These are phyloP conservation scores for Pleoardoris graminearum DNA, from an alignment of 2,329 filamentous ascomycete species.

Conservation along the genomic window DNA sequence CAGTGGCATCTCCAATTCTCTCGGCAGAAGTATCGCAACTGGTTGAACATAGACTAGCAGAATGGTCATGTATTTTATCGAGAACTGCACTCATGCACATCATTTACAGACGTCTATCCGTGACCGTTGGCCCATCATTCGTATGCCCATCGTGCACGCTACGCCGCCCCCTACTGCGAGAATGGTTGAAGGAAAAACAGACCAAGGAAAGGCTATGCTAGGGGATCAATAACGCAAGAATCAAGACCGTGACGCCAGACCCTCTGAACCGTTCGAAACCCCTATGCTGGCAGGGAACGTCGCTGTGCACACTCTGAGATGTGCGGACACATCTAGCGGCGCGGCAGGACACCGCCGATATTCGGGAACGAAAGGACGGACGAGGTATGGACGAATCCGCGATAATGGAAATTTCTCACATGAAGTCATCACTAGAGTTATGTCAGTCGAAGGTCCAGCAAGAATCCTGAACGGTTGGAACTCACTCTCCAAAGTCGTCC, in stretches of 20 bases:
- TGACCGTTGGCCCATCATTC: not conserved
- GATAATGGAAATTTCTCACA: conserved; percentile 30
- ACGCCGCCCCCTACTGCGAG: conserved; percentile 6
- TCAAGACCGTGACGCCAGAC: conserved; percentile 12
- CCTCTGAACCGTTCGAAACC: not conserved
- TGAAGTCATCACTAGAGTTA: conserved; percentile 42
- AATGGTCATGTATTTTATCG: not conserved
- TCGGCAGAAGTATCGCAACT: too few species aligned
- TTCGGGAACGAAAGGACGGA: conserved; percentile 7
- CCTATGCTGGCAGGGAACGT: not conserved
- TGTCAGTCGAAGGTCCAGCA: conserved; percentile 21
- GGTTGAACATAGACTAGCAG: not conserved
- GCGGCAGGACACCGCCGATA: conserved; percentile 12
- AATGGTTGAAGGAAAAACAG: not conserved
- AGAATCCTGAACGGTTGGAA: conserved; percentile 27
- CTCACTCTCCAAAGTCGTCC: conserved; percentile 85
- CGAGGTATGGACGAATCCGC: not conserved
- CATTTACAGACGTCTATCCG: conserved; percentile 7
- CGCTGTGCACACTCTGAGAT: not conserved
- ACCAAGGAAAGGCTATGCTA: conserved; percentile 8
- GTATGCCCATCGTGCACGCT: conserved; percentile 2
- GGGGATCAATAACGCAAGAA: not conserved
- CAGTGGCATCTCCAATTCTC: too few species aligned
- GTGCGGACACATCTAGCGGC: conserved; percentile 11
- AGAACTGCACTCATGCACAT: not conserved